Evolutionary conservation across 345 rosid genomes (phyloP).

Genomic region (Syzygium aromaticum): DNA sequence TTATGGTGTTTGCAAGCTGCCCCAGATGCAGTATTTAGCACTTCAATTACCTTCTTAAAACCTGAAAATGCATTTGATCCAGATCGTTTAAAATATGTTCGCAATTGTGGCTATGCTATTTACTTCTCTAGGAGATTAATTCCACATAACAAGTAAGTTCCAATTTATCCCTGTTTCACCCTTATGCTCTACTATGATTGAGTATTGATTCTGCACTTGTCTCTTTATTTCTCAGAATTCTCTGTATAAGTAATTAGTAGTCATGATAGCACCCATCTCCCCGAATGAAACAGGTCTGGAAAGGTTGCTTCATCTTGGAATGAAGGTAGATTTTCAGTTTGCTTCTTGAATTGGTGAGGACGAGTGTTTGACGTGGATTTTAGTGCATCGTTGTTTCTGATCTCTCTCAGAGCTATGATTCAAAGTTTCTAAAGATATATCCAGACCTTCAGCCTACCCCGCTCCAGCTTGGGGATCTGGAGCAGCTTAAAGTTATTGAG

Average conservation of each 20-base stretch:
- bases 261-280: not conserved
- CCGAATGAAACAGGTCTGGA: no score
- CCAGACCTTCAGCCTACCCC: constrained; percentile 78
- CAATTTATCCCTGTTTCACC: no score
- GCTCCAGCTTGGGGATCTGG: constrained; percentile 81
- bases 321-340: not conserved
- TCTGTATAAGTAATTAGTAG: not conserved
- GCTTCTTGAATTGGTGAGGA: no score
- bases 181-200: not conserved
- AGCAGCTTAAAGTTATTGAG: constrained; percentile 93
- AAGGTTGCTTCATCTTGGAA: no score
- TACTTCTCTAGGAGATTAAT: constrained; percentile 79
- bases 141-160: constrained; percentile 73
- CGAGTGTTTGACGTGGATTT: no score
- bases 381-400: no score
- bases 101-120: constrained; percentile 68
- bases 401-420: no score
- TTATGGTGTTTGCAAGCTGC: constrained; percentile 35
- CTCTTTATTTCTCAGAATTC: not conserved
- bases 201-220: no score
- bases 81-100: constrained; percentile 78
- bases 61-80: constrained; percentile 84
- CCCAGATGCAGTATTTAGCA: constrained; percentile 93
- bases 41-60: constrained; percentile 73
- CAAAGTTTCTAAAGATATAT: not conserved